Base-by-base conservation (phyloP, 192 early-diverging fungal species). In the Entophlyctis helioformis region DNA sequence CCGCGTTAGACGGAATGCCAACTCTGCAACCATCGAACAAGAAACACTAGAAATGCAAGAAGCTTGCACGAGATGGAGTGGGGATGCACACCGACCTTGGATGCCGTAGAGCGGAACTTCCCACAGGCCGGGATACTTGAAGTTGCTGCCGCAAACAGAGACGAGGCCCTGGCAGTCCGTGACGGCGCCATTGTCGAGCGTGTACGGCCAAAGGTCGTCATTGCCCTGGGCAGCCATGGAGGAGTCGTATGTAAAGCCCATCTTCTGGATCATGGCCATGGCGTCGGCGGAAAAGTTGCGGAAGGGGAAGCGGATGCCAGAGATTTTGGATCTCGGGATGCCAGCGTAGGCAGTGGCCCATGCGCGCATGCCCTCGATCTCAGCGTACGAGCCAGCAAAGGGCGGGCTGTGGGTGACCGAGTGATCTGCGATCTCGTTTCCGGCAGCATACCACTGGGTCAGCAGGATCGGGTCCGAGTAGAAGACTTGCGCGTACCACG, bases 401-500 rank as follows among this genome's bases (percentile, higher is more conserved):
- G 45, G 50, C 1, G 50, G 24, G 13, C 9, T 22, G 41, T 64
- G 57, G 7, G 48, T 48, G 22, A 62, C 36, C 9, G 46, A 42
- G 43, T 66, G 63, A 29, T 56, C 58, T 32, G 59, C 63, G 21
- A 66, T 47, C 31, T 66, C 63, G 54, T 57, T 6, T 0, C 39
- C 39, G 21, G 11, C 10, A 12, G 62, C 62, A 43, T 64, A 64
- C 57, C 56, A 60, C 40, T 48, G 39, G 2, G 46, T 40, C n/a
- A 47, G 27, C 10, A 51, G 39, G 39, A 39, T 51, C 5, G 62
- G 62, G 43, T 64, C 51, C 1, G 43, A 24, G 48, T 82, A 81
- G 18, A 64, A 35, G 36, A 73, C 76, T 34, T 71, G 71, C 1
- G 72, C 64, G 54, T 69, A 84, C 60, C 62, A 84, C 16, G 80